Percentiles rank a stretch among this genome's conserved stretches.
Evolutionary conservation across 768 basidiomycete species (phyloP).

Genomic region (Russula compacta): DNA sequence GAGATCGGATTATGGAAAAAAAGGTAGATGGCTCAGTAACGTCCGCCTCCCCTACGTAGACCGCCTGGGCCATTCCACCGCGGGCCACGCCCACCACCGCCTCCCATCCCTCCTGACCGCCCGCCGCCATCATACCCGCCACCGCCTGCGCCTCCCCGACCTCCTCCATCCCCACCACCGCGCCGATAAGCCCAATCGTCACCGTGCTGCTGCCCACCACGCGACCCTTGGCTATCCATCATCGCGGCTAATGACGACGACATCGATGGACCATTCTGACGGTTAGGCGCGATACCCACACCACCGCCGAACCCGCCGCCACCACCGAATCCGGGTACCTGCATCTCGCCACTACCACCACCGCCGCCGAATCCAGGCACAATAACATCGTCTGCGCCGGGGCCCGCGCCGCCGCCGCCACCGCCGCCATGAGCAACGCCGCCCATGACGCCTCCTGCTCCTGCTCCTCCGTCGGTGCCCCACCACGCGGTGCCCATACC

Average conservation of each 20-base stretch:
- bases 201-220: slow-evolving; percentile 7
- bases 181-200: slow-evolving; percentile 17
- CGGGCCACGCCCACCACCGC: slow-evolving; percentile 23
- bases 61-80: slow-evolving; percentile 15
- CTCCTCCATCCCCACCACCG: slow-evolving; percentile 24
- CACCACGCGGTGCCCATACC: slow-evolving; percentile 18
- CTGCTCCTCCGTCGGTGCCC: slow-evolving; percentile 8
- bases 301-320: background rate
- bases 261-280: background rate
- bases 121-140: slow-evolving; percentile 28
- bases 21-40: slow-evolving; percentile 2
- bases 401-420: slow-evolving; percentile 33
- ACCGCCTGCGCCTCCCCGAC: slow-evolving; percentile 25
- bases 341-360: slow-evolving; percentile 25
- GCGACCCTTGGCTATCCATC: background rate
- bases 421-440: background rate
- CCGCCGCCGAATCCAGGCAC: slow-evolving; percentile 30
- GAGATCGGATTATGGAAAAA: background rate
- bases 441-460: slow-evolving; percentile 4
- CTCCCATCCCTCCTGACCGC: slow-evolving; percentile 24
- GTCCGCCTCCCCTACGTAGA: slow-evolving; percentile 4
- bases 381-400: slow-evolving; percentile 38
- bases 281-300: too few relatives aligned
- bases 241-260: background rate
- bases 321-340: background rate